Evolutionary conservation across 176 grass and related monocot species (phyloP).

Genomic region (Rhynchospora breviuscula): DNA sequence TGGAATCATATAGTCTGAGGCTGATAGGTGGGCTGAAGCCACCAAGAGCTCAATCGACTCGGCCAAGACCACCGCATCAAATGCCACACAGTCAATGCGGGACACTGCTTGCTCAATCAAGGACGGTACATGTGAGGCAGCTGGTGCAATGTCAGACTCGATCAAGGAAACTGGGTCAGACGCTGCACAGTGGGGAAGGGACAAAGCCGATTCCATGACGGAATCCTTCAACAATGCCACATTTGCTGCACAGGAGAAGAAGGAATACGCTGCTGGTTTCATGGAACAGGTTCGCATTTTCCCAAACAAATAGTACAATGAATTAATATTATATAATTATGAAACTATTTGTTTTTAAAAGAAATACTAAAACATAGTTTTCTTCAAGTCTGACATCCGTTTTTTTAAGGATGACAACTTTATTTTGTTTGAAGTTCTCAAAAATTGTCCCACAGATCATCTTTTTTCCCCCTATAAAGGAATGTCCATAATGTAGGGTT

Average conservation of each 20-base stretch:
- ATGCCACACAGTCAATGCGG: slow-evolving; percentile 11
- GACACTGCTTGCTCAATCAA: slow-evolving; percentile 11
- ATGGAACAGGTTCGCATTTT: slow-evolving; percentile 2
- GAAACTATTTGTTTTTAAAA: not conserved
- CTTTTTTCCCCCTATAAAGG: too few relatives aligned
- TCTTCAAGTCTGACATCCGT: not conserved
- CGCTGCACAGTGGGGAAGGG: slow-evolving; percentile 11
- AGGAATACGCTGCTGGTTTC: slow-evolving; percentile 4
- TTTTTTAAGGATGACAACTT: too few relatives aligned
- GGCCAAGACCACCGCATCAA: slow-evolving; percentile 12
- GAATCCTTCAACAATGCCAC: not conserved
- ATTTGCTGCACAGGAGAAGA: not conserved
- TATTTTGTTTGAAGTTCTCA: too few relatives aligned
- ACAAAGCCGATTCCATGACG: slow-evolving; percentile 9
- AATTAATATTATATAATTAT: not conserved
- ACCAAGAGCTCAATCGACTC: not conserved
- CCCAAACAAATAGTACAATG: not conserved
- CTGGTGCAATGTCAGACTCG: not conserved
- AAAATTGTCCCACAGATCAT: too few relatives aligned
- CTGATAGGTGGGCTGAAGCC: slow-evolving; percentile 1
- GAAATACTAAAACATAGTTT: not conserved
- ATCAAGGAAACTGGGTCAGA: slow-evolving; percentile 13
- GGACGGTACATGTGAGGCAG: not conserved
- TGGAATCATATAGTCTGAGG: slow-evolving; percentile 14
- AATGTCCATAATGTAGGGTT: not conserved